These are phyloP conservation scores for Fusarium sp. DNA, from an alignment of 2,329 filamentous ascomycete species.

Conservation along the genomic window DNA sequence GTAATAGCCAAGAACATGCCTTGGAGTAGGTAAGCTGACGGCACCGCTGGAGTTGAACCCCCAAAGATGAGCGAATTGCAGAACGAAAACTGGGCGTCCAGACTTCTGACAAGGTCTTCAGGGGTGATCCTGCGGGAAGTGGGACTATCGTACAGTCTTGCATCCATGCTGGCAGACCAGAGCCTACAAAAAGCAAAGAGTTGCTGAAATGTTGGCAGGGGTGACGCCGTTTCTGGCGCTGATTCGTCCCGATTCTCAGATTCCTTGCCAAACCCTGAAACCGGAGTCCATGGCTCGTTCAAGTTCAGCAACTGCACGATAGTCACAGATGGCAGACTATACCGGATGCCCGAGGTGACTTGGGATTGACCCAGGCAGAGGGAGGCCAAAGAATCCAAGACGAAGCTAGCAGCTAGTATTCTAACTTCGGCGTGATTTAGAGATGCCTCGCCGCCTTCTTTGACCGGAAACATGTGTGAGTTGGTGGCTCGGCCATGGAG, in stretches of 20 bases:
- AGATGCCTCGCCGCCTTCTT: slow-evolving; percentile 18
- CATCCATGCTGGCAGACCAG: slow-evolving; percentile 42
- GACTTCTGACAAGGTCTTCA: slow-evolving; percentile 46
- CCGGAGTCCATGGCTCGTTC: slow-evolving; percentile 35
- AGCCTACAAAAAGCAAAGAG: slow-evolving; percentile 52
- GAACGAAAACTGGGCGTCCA: slow-evolving; percentile 50
- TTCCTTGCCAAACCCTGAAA: slow-evolving; percentile 30
- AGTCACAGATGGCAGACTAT: slow-evolving; percentile 26
- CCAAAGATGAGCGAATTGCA: slow-evolving; percentile 53
- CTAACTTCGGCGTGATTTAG: slow-evolving; percentile 30
- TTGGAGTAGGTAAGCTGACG: slow-evolving; percentile 51
- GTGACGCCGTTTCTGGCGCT: slow-evolving; percentile 40
- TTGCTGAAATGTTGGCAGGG: slow-evolving; percentile 56
- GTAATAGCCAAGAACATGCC: slow-evolving; percentile 52
- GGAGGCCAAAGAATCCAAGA: slow-evolving; percentile 69
- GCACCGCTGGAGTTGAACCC: slow-evolving; percentile 47
- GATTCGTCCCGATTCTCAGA: slow-evolving; percentile 5
- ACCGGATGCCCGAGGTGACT: slow-evolving; percentile 31
- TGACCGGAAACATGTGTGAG: slow-evolving; percentile 34
- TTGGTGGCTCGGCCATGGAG: slow-evolving; percentile 41
- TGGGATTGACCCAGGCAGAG: slow-evolving; percentile 56
- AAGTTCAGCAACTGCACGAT: slow-evolving; percentile 18
- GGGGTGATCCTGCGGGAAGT: slow-evolving; percentile 26
- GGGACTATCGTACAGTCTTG: slow-evolving; percentile 23
- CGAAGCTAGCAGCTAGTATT: slow-evolving; percentile 65